Base-by-base conservation (phyloP, 2,329 filamentous ascomycete genomes). In the Lithohypha guttulata region DNA sequence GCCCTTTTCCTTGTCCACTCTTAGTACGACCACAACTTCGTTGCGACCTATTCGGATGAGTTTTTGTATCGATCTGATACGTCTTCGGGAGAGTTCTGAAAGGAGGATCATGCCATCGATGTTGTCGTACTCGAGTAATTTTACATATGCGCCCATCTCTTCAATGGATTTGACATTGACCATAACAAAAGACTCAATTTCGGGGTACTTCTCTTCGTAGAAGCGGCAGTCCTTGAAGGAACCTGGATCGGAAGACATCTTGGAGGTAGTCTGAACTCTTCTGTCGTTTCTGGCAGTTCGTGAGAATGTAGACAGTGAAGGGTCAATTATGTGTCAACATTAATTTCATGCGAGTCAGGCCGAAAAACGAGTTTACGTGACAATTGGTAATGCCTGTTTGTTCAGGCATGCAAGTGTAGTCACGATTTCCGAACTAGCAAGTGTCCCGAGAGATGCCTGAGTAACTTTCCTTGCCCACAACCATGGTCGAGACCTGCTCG, bases 101-200 rank as follows among this genome's bases (percentile, higher is more conserved):
- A 98, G 84, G 52, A 98, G 71, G 58, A 98, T 98, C 93, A 98
- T 98, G 77, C 91, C 91, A 62, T 98, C 93, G 58, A 98, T 98
- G 69, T 96, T 95, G 68, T 98, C 91, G 68, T 98, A 98, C 70
- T 98, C 91, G 55, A 98, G 81, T 41, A 98, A 80, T 70, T 98
- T 98, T 59, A 98, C 93, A 64, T 98, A 98, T 56, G 93, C 91
- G 64, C 91, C 91, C 93, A 98, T 98, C 68, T 98, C 93, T 63
- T 91, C 91, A 61, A 98, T 98, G 83, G 94, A 86, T 77, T 94
- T 93, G 57, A 96, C 91, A 66, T 96, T 98, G 63, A 98, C 91
- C 91, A 98, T 98, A 61, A 98, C 93, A 68, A 95, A 96, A 73
- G 85, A 93, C 69, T 98, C 91, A 62, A 98, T 89, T 74, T 96